These are phyloP conservation scores for Xylariaceae sp. DNA, from an alignment of 2,329 filamentous ascomycete genomes.

Conservation along the genomic window DNA sequence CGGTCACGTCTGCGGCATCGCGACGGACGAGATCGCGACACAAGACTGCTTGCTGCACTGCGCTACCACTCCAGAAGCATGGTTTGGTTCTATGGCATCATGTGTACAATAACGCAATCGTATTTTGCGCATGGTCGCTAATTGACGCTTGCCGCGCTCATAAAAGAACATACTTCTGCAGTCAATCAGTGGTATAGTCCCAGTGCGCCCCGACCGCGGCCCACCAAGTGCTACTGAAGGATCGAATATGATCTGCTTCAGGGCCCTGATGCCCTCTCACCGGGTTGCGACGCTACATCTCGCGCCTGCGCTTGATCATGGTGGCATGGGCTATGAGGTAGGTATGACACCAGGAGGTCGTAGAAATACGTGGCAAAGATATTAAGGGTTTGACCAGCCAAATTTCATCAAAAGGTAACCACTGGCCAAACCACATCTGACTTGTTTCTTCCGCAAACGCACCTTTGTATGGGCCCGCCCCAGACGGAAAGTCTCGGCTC, in stretches of 20 bases:
- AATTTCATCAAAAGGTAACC: too few relatives aligned
- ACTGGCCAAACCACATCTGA: too few relatives aligned
- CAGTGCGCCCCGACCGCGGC: not conserved
- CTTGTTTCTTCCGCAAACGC: too few relatives aligned
- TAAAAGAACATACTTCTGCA: not conserved
- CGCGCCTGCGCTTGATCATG: slow-evolving; percentile 25
- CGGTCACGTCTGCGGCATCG: slow-evolving; percentile 18
- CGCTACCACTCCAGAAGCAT: slow-evolving; percentile 12
- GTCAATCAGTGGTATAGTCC: slow-evolving; percentile 6
- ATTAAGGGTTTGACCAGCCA: too few relatives aligned
- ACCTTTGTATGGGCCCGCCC: not conserved
- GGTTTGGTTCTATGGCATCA: slow-evolving; percentile 11
- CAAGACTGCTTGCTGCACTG: slow-evolving; percentile 13
- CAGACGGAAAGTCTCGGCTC: slow-evolving; percentile 7
- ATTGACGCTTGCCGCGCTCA: not conserved
- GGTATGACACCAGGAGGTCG: not conserved
- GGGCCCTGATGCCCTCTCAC: slow-evolving; percentile 8
- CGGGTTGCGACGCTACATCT: slow-evolving; percentile 12
- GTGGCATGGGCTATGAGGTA: too few relatives aligned
- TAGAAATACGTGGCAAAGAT: too few relatives aligned
- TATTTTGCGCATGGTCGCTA: too few relatives aligned
- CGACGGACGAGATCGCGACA: slow-evolving; percentile 25
- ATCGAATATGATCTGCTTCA: slow-evolving; percentile 6
- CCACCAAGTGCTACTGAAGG: slow-evolving; percentile 9
- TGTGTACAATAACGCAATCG: too few relatives aligned